Percentiles rank a stretch among this genome's conserved stretches.
Evolutionary conservation across 139 green algal genomes (phyloP).

Genomic region (Pseudopediastrum boryanum): DNA sequence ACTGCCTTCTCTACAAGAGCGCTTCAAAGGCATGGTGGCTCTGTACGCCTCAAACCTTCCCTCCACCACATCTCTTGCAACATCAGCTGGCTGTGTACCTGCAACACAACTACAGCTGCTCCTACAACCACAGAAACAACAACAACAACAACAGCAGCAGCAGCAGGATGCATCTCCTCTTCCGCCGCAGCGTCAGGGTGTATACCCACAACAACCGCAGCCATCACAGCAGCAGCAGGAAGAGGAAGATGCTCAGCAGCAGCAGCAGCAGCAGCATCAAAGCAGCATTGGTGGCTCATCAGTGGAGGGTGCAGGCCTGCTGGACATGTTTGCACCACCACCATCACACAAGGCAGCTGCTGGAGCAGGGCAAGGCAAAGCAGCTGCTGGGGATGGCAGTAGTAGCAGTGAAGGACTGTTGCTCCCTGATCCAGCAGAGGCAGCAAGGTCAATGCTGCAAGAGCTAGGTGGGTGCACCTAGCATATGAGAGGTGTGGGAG

Average conservation of each 20-base stretch:
- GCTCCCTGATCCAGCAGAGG: constrained; percentile 32
- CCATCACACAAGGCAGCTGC: constrained; percentile 1
- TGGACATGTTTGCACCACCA: neutral
- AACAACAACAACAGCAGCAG: too few relatives aligned
- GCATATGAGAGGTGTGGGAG: too few relatives aligned
- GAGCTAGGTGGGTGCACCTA: constrained; percentile 39
- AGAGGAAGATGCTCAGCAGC: too few relatives aligned
- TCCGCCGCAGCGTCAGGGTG: too few relatives aligned
- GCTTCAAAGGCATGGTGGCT: constrained; percentile 49
- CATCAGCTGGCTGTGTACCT: too few relatives aligned
- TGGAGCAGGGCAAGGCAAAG: constrained; percentile 9
- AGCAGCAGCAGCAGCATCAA: neutral
- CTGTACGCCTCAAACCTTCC: constrained; percentile 30
- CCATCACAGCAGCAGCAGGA: neutral
- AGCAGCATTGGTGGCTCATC: neutral
- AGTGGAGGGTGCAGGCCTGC: neutral
- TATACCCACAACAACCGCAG: neutral
- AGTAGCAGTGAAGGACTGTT: neutral
- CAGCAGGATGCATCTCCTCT: too few relatives aligned
- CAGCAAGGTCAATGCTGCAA: constrained; percentile 16
- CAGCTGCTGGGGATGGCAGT: constrained; percentile 8
- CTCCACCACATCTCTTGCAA: constrained; percentile 11
- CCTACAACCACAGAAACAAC: too few relatives aligned
- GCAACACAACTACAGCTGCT: too few relatives aligned
- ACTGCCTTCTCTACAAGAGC: too few relatives aligned